Evolutionary conservation across 2,329 filamentous ascomycete species (phyloP).

Genomic region (Aureobasidium leucospermi): DNA sequence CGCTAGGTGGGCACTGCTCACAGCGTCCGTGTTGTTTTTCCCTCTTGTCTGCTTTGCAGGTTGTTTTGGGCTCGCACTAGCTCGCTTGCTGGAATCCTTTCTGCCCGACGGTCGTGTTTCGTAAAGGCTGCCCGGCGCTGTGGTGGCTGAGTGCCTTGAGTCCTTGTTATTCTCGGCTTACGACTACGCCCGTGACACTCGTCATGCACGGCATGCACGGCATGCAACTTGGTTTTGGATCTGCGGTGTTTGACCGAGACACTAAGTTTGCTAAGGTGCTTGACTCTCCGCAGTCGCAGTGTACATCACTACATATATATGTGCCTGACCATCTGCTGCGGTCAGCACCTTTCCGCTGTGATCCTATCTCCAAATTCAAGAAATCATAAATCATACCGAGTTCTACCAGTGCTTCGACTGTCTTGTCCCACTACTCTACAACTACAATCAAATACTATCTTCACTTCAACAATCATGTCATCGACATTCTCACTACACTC

Average conservation of each 20-base stretch:
- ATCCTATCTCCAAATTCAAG: background rate
- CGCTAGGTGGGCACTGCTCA: background rate
- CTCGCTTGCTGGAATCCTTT: background rate
- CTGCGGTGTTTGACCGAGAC: conserved; percentile 9
- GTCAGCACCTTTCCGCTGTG: conserved; percentile 2
- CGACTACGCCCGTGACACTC: conserved; percentile 5
- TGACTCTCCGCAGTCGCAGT: conserved; percentile 1
- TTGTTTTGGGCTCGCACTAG: conserved; percentile 8
- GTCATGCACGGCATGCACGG: conserved; percentile 5
- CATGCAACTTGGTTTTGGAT: background rate
- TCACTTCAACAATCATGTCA: conserved; percentile 5
- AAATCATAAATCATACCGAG: background rate
- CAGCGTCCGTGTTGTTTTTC: background rate
- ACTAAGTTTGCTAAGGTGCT: background rate
- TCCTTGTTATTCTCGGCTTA: conserved; percentile 4
- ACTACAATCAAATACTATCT: background rate
- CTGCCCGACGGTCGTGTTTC: conserved; percentile 5
- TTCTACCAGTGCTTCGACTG: no score
- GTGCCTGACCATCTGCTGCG: background rate
- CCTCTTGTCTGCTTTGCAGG: background rate
- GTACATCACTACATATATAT: conserved; percentile 12
- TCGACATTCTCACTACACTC: background rate
- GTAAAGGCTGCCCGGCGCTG: background rate
- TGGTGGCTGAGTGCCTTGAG: conserved; percentile 3
- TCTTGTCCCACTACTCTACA: background rate